phyloP scores from a whole-genome alignment of 2,329 filamentous ascomycete species.

The Cytospora chrysosperma region DNA sequence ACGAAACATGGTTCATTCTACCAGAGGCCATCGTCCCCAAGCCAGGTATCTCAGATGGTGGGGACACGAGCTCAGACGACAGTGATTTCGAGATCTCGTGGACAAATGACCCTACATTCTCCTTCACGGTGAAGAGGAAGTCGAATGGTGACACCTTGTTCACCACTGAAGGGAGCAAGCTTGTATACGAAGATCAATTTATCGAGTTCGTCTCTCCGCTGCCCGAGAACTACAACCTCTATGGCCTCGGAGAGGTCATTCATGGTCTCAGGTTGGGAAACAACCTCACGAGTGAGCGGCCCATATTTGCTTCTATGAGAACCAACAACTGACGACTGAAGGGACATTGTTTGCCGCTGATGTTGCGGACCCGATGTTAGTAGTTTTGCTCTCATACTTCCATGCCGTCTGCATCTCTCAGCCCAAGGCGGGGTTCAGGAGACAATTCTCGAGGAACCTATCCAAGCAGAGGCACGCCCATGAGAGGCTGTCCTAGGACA shows the following conservation, averaged over 20 bases:
- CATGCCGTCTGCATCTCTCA: background rate
- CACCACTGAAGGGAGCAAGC: conserved; percentile 58
- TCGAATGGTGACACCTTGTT: conserved; percentile 66
- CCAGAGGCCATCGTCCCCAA: conserved; percentile 62
- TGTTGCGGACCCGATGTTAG: conserved; percentile 56
- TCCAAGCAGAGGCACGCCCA: too few species aligned
- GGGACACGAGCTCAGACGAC: conserved; percentile 44
- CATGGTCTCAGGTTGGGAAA: conserved; percentile 70
- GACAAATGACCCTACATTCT: conserved; percentile 59
- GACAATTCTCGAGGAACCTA: too few species aligned
- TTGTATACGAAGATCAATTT: conserved; percentile 77
- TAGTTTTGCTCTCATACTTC: background rate
- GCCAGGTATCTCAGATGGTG: conserved; percentile 43
- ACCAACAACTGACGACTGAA: conserved; percentile 23
- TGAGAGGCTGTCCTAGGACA: too few species aligned
- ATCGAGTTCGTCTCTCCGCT: conserved; percentile 68
- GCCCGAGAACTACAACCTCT: conserved; percentile 71
- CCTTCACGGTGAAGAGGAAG: conserved; percentile 61
- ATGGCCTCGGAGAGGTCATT: conserved; percentile 73
- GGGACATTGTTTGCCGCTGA: conserved; percentile 63
- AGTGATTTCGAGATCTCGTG: conserved; percentile 56
- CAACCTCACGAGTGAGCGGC: conserved; percentile 60
- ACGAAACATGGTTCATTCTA: conserved; percentile 66
- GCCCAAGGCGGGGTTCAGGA: too few species aligned
- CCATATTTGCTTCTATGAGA: background rate